Conservation (phyloP, 2,329 filamentous ascomycete genomes). For the Amauroascus verrucosus region DNA sequence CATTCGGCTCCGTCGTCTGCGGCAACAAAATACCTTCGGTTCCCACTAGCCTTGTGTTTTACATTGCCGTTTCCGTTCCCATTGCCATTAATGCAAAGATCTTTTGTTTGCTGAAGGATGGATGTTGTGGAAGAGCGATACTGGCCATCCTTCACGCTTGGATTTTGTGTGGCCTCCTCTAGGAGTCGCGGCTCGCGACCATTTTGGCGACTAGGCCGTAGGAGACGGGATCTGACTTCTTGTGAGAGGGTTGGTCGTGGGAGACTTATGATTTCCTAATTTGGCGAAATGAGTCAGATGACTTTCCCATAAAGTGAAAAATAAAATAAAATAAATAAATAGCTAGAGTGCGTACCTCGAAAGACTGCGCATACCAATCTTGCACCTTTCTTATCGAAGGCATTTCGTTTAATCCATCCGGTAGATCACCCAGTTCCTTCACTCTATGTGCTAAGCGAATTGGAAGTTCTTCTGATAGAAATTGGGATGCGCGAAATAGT, state of each 20-base stretch:
- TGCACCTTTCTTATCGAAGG: constrained; percentile 88
- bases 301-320: constrained; percentile 18
- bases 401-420: constrained; percentile 96
- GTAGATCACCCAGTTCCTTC: constrained; percentile 81
- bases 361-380: constrained; percentile 99
- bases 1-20: constrained; percentile 81
- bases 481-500: constrained; percentile 93
- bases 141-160: constrained; percentile 75
- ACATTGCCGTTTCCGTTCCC: constrained; percentile 38
- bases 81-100: constrained; percentile 34
- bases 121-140: constrained; percentile 47
- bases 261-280: constrained; percentile 75
- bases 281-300: constrained; percentile 2
- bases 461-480: constrained; percentile 93
- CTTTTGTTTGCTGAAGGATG: constrained; percentile 35
- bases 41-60: constrained; percentile 42
- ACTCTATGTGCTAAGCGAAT: constrained; percentile 94
- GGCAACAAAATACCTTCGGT: constrained; percentile 76
- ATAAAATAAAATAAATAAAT: constrained; percentile 12
- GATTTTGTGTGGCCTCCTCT: constrained; percentile 76
- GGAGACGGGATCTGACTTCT: constrained; percentile 69
- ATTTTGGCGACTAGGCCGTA: constrained; percentile 41
- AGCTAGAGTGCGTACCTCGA: constrained; percentile 57
- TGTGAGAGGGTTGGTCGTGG: constrained; percentile 64
- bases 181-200: constrained; percentile 57